phyloP scores from a whole-genome alignment of 2,329 filamentous ascomycete species.

The Penicillium sp. region DNA sequence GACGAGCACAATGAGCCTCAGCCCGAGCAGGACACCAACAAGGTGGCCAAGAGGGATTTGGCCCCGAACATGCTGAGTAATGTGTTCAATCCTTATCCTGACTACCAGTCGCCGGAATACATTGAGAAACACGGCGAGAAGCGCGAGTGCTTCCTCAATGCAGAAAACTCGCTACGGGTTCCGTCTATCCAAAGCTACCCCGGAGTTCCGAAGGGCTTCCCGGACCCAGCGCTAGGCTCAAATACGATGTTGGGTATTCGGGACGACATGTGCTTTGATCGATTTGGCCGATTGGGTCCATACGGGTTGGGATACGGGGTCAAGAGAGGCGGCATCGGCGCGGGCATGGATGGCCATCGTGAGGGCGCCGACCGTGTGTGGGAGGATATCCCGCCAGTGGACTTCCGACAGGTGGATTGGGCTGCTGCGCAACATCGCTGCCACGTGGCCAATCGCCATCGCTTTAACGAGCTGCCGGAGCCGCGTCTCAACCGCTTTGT shows the following conservation, averaged over 20 bases:
- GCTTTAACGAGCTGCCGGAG: conserved; percentile 57
- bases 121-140: conserved; percentile 58
- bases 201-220: conserved; percentile 80
- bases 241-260: conserved; percentile 76
- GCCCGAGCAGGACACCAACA: conserved; percentile 26
- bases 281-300: conserved; percentile 81
- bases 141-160: conserved; percentile 77
- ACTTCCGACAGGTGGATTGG: conserved; percentile 78
- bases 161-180: conserved; percentile 60
- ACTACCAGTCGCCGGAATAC: conserved; percentile 61
- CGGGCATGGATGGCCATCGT: conserved; percentile 79
- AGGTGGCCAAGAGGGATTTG: conserved; percentile 26
- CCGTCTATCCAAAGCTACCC: conserved; percentile 72
- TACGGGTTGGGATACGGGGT: conserved; percentile 87
- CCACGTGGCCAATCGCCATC: conserved; percentile 65
- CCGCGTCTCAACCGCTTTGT: conserved; percentile 37
- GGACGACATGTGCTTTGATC: conserved; percentile 88
- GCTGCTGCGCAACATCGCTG: conserved; percentile 74
- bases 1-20: conserved; percentile 11
- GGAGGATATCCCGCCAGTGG: conserved; percentile 68
- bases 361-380: conserved; percentile 80
- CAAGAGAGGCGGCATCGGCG: conserved; percentile 75
- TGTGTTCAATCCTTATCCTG: conserved; percentile 67
- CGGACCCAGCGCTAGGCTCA: conserved; percentile 80
- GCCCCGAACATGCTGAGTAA: conserved; percentile 48